Evolutionary conservation across 129 eudicot species (phyloP), one percentile per base, ranked within the genome.

Genomic region (Scalesia atractyloides): DNA sequence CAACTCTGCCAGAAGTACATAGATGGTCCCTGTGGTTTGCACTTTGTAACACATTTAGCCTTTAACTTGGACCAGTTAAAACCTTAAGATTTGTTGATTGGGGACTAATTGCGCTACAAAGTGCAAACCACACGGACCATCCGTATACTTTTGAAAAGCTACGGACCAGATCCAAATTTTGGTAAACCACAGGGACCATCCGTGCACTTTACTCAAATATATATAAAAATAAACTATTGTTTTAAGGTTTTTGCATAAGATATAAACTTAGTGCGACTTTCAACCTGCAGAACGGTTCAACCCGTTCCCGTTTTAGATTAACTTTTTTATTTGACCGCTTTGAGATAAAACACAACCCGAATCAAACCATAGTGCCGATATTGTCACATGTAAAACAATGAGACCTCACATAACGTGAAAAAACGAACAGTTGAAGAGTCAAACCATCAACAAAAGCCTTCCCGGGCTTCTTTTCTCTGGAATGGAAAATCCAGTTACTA

Each of bases 381-480:
- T 15, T 33, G 20, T 34, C 66, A 61, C 20, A 36, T 14, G 13
- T 54, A 54, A 26, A 19, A 36, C 24, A 57, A 41, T 15, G 10
- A 71, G 57, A 71, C 14, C 56, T 24, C 37, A 17, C 33, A 68
- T 4, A 60, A 41, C 68, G 56, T 51, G 49, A 43, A 14, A 64
- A 19, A 12, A 61, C 48, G 11, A 17, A 59, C 20, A 46, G 82
- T 74, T 76, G 69, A 79, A 83, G 80, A 79, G 86, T 80, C 98
- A 83, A 79, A 94, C 98, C 98, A 81, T 94, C 96, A 84, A 90
- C 85, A 77, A 82, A 81, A 70, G 93, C 96, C 88, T 94, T 90
- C 66, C 96, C 98, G 57, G 93, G 96, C 83, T 88, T 94, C 88
- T 87, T 94, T 87, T 94, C 98, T 64, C 98, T 84, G 26, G 86